phyloP scores from a whole-genome alignment of 2,329 filamentous ascomycete species.

The Macrophomina phaseolina region DNA sequence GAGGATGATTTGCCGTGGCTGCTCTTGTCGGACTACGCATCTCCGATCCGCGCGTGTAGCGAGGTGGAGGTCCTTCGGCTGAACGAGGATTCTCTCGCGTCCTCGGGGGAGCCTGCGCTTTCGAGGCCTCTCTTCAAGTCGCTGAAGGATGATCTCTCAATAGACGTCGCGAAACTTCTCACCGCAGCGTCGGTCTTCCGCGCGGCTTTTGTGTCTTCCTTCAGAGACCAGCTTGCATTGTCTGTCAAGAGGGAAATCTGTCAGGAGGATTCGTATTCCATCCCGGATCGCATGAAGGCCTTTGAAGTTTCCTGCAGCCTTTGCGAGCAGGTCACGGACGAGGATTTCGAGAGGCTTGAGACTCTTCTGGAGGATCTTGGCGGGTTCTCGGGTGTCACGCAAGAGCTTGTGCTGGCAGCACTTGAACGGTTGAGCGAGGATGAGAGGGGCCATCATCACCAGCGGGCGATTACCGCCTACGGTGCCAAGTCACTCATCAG shows the following conservation, averaged over 20 bases:
- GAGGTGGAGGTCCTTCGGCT: constrained; percentile 75
- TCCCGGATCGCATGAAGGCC: constrained; percentile 72
- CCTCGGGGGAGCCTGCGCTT: constrained; percentile 30
- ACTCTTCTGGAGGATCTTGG: constrained; percentile 70
- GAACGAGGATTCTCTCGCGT: constrained; percentile 60
- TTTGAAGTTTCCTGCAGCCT: constrained; percentile 83
- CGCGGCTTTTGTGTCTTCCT: constrained; percentile 71
- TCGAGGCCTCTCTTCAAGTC: constrained; percentile 44
- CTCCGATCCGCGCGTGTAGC: constrained; percentile 80
- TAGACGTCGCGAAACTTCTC: constrained; percentile 67
- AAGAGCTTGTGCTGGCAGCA: constrained; percentile 58
- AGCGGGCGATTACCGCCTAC: constrained; percentile 69
- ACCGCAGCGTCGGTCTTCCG: constrained; percentile 73
- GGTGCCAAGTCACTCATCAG: constrained; percentile 77
- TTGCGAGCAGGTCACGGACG: constrained; percentile 78
- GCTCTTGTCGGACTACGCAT: constrained; percentile 79
- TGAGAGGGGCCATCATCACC: constrained; percentile 45
- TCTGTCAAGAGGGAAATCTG: constrained; percentile 76
- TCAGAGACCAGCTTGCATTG: constrained; percentile 70
- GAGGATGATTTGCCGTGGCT: constrained; percentile 79
- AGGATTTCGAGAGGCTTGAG: constrained; percentile 75
- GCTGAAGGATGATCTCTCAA: constrained; percentile 57
- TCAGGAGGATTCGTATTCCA: constrained; percentile 65
- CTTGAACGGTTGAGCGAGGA: constrained; percentile 55
- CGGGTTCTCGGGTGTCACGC: constrained; percentile 58